Percentiles rank a stretch among this genome's conserved stretches.
These are phyloP conservation scores for Sapria himalayana DNA, from an alignment of 345 rosid species.

Conservation along the genomic window DNA sequence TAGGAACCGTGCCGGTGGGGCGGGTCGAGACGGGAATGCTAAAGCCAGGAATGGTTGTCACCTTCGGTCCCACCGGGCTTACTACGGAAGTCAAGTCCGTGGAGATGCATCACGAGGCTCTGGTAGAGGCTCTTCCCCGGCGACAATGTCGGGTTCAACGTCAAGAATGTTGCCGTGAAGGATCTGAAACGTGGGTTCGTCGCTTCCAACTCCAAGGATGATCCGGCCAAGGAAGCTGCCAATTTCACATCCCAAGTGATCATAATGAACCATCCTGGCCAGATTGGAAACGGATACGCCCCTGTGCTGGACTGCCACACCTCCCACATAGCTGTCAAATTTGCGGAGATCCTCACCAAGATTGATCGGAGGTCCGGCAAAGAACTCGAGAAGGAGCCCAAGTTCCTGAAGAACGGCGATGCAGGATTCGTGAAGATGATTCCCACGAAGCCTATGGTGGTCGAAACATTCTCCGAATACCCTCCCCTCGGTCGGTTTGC, in stretches of 20 bases:
- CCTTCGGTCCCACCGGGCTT: conserved; percentile 10
- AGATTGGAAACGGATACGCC: conserved; percentile 17
- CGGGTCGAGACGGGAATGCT: conserved; percentile 9
- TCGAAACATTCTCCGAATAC: conserved; percentile 14
- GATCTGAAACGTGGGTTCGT: conserved; percentile 23
- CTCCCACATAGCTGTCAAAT: conserved; percentile 16
- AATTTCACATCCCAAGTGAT: conserved; percentile 20
- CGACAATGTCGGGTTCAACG: conserved; percentile 23
- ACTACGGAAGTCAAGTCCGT: conserved; percentile 10
- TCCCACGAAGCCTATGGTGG: conserved; percentile 18
- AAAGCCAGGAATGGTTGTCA: conserved; percentile 11
- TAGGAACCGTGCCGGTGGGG: conserved; percentile 12
- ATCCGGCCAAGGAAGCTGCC: conserved; percentile 21
- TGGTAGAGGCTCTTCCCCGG: conserved; percentile 11
- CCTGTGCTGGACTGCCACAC: conserved; percentile 16
- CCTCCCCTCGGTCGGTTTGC: conserved; percentile 24
- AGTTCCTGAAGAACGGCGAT: conserved; percentile 23
- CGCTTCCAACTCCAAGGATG: conserved; percentile 24
- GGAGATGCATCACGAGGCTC: conserved; percentile 13
- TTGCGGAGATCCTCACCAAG: conserved; percentile 17
- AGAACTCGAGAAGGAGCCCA: conserved; percentile 25
- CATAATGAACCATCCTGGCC: conserved; percentile 28
- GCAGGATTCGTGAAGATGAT: conserved; percentile 19
- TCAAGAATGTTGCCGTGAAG: conserved; percentile 25
- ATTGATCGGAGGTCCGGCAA: conserved; percentile 21